These are phyloP conservation scores for Cryptosporidium muris DNA, from an alignment of 169 alveolate genomes.

Conservation along the genomic window DNA sequence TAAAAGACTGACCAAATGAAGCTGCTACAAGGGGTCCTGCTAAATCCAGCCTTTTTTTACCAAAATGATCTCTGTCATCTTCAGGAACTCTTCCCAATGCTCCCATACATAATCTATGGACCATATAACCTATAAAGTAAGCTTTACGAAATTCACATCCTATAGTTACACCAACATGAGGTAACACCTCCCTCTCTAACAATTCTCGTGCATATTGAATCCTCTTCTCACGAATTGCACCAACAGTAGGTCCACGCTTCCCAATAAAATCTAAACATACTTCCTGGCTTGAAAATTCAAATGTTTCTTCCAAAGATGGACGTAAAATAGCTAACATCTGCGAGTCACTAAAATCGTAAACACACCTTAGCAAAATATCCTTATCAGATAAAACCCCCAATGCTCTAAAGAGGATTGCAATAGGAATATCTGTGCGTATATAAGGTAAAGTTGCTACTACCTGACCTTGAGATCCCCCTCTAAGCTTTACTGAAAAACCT, in stretches of 20 bases:
- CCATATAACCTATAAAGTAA: conserved; percentile 99
- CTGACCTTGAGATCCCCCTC: conserved; percentile 82
- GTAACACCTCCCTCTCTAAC: conserved; percentile 95
- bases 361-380: conserved; percentile 87
- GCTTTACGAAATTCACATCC: conserved; percentile 95
- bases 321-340: conserved; percentile 94
- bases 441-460: conserved; percentile 96
- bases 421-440: conserved; percentile 95
- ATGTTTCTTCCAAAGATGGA: conserved; percentile 95
- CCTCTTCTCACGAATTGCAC: conserved; percentile 90
- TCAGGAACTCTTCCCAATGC: conserved; percentile 95
- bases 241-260: conserved; percentile 95
- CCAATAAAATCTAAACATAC: conserved; percentile 91
- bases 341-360: conserved; percentile 94
- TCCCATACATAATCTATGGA: conserved; percentile 93
- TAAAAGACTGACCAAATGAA: conserved; percentile 94
- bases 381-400: conserved; percentile 92
- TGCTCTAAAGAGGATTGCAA: conserved; percentile 97
- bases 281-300: conserved; percentile 92
- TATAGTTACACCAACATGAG: conserved; percentile 96
- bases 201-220: conserved; percentile 94
- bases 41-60: conserved; percentile 98
- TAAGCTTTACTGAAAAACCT: conserved; percentile 91
- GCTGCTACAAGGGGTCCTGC: conserved; percentile 98
- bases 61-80: conserved; percentile 99